These are phyloP conservation scores for Clathrospora elynae DNA, from an alignment of 2,329 filamentous ascomycete genomes.

Conservation along the genomic window DNA sequence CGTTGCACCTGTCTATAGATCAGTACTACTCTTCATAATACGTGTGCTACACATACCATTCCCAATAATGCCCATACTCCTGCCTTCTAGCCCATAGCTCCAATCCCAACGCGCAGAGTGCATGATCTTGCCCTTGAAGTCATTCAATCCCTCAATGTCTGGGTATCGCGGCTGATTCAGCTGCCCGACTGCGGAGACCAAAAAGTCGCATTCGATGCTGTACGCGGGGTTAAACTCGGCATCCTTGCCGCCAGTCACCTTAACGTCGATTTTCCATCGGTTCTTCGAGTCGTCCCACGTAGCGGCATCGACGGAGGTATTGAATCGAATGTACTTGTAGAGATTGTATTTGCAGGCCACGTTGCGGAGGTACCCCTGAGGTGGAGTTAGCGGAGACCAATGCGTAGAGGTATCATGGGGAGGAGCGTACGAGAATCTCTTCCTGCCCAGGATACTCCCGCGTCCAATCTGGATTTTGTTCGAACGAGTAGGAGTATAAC, in stretches of 20 bases:
- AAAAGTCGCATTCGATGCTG: constrained; percentile 60
- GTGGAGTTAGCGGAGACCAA: not conserved
- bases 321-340: constrained; percentile 63
- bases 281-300: constrained; percentile 60
- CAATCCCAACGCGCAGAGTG: constrained; percentile 66
- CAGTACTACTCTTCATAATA: not conserved
- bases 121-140: constrained; percentile 60
- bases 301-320: constrained; percentile 58
- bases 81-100: constrained; percentile 60
- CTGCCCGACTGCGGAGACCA: constrained; percentile 64
- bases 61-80: constrained; percentile 64
- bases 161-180: constrained; percentile 61
- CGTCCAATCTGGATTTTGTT: constrained; percentile 63
- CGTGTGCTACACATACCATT: constrained; percentile 52
- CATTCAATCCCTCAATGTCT: constrained; percentile 54
- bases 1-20: constrained; percentile 53
- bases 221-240: constrained; percentile 60
- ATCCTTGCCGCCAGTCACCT: constrained; percentile 58
- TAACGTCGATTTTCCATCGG: constrained; percentile 59
- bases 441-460: constrained; percentile 64
- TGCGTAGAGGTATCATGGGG: not conserved
- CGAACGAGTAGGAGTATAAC: constrained; percentile 66
- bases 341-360: constrained; percentile 61
- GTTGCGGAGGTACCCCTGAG: constrained; percentile 56
- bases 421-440: constrained; percentile 59